These are phyloP conservation scores for Botrytis aclada DNA, from an alignment of 2,329 filamentous ascomycete genomes.

Conservation along the genomic window DNA sequence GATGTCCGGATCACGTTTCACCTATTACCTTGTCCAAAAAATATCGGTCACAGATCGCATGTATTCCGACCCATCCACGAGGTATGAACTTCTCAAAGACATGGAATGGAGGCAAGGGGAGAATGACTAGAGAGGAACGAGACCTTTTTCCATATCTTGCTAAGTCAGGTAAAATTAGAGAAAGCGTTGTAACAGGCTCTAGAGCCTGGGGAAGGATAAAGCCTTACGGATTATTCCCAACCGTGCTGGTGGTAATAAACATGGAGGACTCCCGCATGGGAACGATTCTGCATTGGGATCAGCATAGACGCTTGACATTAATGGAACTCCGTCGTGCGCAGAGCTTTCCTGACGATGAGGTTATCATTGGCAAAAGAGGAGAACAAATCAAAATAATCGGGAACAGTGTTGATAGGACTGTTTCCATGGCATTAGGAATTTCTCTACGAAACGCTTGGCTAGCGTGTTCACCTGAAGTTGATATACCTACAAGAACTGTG, in stretches of 20 bases:
- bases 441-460: slow-evolving; percentile 58
- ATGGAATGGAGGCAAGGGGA: slow-evolving; percentile 41
- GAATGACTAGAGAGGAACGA: slow-evolving; percentile 43
- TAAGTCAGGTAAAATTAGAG: slow-evolving; percentile 29
- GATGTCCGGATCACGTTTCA: slow-evolving; percentile 64
- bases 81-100: slow-evolving; percentile 52
- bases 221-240: slow-evolving; percentile 55
- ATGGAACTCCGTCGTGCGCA: slow-evolving; percentile 68
- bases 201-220: slow-evolving; percentile 51
- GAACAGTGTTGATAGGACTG: slow-evolving; percentile 70
- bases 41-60: slow-evolving; percentile 44
- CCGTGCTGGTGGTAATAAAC: slow-evolving; percentile 55
- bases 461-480: slow-evolving; percentile 24
- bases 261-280: slow-evolving; percentile 56
- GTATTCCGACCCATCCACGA: slow-evolving; percentile 58
- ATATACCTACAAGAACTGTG: neutral
- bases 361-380: slow-evolving; percentile 56
- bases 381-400: slow-evolving; percentile 67
- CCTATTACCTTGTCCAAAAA: slow-evolving; percentile 39
- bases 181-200: slow-evolving; percentile 27
- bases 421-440: slow-evolving; percentile 65
- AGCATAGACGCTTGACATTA: slow-evolving; percentile 59
- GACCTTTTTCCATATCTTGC: slow-evolving; percentile 40
- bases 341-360: slow-evolving; percentile 66
- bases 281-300: slow-evolving; percentile 59